phyloP scores from a whole-genome alignment of 23 red algal species.

The Pyropia yezoensis region DNA sequence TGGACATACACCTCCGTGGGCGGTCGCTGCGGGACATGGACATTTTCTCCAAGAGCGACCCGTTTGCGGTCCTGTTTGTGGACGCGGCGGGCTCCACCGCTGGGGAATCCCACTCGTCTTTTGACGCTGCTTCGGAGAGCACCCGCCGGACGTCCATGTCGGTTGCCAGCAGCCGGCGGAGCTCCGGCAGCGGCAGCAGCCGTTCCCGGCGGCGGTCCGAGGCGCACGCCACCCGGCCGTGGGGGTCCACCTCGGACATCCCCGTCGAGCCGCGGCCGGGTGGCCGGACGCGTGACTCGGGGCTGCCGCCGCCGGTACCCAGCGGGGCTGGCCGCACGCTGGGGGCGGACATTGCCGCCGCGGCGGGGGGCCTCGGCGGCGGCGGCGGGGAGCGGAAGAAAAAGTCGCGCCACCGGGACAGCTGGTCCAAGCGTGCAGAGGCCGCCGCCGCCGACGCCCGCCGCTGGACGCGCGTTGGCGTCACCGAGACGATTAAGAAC shows the following conservation, averaged over 20 bases:
- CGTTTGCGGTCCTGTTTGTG: slow-evolving; percentile 39
- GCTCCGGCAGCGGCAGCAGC: background rate
- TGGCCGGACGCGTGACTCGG: too few species aligned
- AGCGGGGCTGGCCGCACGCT: too few species aligned
- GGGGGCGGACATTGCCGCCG: too few species aligned
- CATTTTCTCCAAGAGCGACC: slow-evolving; percentile 41
- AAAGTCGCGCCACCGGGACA: too few species aligned
- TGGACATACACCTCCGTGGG: slow-evolving; percentile 32
- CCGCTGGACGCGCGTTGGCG: slow-evolving; percentile 30
- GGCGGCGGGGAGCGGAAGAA: too few species aligned
- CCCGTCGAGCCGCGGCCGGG: too few species aligned
- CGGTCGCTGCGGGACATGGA: slow-evolving; percentile 50
- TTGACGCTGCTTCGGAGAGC: background rate
- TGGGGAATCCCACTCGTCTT: background rate
- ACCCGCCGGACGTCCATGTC: background rate
- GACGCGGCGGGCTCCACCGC: slow-evolving; percentile 18
- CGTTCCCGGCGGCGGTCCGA: background rate
- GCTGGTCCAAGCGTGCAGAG: too few species aligned
- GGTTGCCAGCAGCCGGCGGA: background rate
- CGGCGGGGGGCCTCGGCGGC: too few species aligned
- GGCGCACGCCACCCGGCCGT: slow-evolving; percentile 3
- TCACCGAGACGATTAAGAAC: slow-evolving; percentile 45
- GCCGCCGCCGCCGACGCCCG: background rate
- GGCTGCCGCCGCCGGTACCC: too few species aligned
- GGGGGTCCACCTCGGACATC: too few species aligned